phyloP scores from a whole-genome alignment of 345 rosid species.

The Gossypium turneri region DNA sequence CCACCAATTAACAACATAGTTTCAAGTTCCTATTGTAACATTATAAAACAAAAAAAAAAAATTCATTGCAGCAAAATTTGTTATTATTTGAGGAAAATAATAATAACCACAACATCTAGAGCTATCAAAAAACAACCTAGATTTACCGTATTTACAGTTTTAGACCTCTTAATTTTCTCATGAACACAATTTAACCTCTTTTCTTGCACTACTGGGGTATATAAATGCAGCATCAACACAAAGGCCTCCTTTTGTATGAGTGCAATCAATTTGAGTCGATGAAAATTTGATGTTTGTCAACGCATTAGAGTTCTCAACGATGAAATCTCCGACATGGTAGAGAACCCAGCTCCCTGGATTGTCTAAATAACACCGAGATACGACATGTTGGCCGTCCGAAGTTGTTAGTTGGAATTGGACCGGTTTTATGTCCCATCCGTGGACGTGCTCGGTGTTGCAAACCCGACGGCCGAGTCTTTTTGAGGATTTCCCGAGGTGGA shows the following conservation, averaged over 20 bases:
- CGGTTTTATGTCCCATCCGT: constrained; percentile 93
- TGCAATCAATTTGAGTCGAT: constrained; percentile 81
- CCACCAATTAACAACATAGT: background rate
- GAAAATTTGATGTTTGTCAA: constrained; percentile 54
- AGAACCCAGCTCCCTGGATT: constrained; percentile 65
- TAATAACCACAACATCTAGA: background rate
- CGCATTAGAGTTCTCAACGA: constrained; percentile 30
- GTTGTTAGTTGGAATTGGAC: constrained; percentile 70
- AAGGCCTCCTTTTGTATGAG: constrained; percentile 92
- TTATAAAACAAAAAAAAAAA: too few species aligned
- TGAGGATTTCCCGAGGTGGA: constrained; percentile 42
- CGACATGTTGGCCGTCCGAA: constrained; percentile 60
- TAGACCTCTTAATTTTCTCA: constrained; percentile 6
- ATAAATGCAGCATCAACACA: constrained; percentile 67
- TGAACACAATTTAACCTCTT: constrained; percentile 37
- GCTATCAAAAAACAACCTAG: background rate
- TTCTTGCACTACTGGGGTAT: constrained; percentile 42
- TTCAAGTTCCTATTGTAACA: background rate
- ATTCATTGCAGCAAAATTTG: too few species aligned
- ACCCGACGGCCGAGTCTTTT: constrained; percentile 66
- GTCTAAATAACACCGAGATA: constrained; percentile 45
- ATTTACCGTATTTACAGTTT: constrained; percentile 10
- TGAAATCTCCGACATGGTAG: constrained; percentile 77
- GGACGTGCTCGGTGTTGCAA: constrained; percentile 68
- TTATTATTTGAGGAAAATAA: too few species aligned